Percentiles rank a stretch among this genome's conserved stretches.
These are phyloP conservation scores for Skeletonema potamos DNA, from an alignment of 108 stramenopile genomes.

Conservation along the genomic window DNA sequence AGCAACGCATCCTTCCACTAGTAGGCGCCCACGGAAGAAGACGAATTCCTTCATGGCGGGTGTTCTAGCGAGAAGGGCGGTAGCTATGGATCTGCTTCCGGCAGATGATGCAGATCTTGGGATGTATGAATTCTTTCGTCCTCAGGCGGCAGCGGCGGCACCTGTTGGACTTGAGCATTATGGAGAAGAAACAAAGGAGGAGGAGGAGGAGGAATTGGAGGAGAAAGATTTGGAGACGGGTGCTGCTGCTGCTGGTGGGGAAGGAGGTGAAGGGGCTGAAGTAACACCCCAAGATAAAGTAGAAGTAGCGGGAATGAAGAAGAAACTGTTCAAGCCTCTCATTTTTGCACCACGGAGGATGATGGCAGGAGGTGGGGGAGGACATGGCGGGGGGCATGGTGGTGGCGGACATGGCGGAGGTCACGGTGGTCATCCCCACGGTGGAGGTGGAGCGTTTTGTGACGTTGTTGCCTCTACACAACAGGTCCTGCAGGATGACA, in stretches of 20 bases:
- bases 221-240: neutral
- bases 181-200: slow-evolving; percentile 36
- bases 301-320: neutral
- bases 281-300: neutral
- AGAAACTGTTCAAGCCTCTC: slow-evolving; percentile 48
- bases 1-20: neutral
- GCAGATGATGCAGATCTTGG: slow-evolving; percentile 36
- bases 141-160: slow-evolving; percentile 6
- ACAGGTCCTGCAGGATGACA: slow-evolving; percentile 18
- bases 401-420: slow-evolving; percentile 16
- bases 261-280: neutral
- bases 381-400: too few species aligned
- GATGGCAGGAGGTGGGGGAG: slow-evolving; percentile 11
- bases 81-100: slow-evolving; percentile 51
- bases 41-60: slow-evolving; percentile 38
- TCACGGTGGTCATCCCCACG: slow-evolving; percentile 18
- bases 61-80: slow-evolving; percentile 44
- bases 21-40: slow-evolving; percentile 10
- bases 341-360: slow-evolving; percentile 37
- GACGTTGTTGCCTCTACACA: slow-evolving; percentile 5
- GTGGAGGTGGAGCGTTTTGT: slow-evolving; percentile 8
- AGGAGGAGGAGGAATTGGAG: slow-evolving; percentile 18
- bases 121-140: slow-evolving; percentile 21
- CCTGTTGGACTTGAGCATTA: slow-evolving; percentile 9
- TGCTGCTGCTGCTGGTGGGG: neutral